These are phyloP conservation scores for Adansonia digitata DNA, from an alignment of 345 rosid species.

Conservation along the genomic window DNA sequence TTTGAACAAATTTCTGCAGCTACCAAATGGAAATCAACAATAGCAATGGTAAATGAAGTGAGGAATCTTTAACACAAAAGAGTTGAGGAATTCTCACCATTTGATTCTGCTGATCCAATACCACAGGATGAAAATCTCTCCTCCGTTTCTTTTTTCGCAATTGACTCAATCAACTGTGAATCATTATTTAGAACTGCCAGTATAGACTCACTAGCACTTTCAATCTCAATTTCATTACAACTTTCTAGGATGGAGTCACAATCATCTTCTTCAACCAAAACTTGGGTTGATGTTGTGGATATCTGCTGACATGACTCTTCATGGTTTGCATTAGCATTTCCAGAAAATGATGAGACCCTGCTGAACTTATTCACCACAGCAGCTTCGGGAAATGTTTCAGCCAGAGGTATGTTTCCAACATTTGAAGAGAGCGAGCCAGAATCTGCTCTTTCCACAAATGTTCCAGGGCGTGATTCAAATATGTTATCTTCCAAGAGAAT, in stretches of 20 bases:
- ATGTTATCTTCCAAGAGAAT: conserved; percentile 33
- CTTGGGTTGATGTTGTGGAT: conserved; percentile 23
- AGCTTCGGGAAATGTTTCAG: conserved; percentile 16
- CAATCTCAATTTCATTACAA: conserved; percentile 18
- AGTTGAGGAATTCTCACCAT: conserved; percentile 18
- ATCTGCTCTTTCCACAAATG: conserved; percentile 8
- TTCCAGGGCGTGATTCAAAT: conserved; percentile 22
- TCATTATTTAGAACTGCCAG: neutral
- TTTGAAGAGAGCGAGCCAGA: conserved; percentile 11
- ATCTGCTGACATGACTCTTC: conserved; percentile 21
- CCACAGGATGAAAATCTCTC: conserved; percentile 8
- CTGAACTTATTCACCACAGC: conserved; percentile 20
- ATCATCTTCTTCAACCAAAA: conserved; percentile 16
- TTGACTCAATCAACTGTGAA: conserved; percentile 8
- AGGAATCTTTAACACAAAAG: neutral
- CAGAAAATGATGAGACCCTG: conserved; percentile 20
- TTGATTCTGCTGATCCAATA: conserved; percentile 13
- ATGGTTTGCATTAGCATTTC: conserved; percentile 21
- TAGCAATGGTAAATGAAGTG: neutral
- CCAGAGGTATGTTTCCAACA: conserved; percentile 14
- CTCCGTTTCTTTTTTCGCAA: conserved; percentile 17
- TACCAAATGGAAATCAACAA: conserved; percentile 13
- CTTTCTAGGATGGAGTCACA: conserved; percentile 22
- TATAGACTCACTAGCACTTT: conserved; percentile 9
- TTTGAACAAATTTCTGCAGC: conserved; percentile 17